Evolutionary conservation across 1,284 basidiomycete species (phyloP).

Genomic region (Pseudozyma sp.): DNA sequence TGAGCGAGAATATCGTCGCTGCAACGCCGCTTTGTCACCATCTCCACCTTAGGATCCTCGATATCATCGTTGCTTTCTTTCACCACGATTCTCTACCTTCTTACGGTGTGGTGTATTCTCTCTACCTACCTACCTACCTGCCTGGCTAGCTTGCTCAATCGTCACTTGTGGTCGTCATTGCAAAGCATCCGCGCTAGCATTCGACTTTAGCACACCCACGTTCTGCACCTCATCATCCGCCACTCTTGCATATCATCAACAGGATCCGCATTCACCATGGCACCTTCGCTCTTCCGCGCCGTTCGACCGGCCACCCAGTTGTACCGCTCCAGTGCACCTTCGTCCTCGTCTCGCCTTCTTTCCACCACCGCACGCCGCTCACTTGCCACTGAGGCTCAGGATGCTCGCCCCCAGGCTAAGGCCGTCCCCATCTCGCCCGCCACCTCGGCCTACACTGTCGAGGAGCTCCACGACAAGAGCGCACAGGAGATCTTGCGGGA

Average conservation of each 20-base stretch:
- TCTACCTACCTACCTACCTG: not conserved
- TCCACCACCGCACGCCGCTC: constrained; percentile 42
- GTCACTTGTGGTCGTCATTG: not conserved
- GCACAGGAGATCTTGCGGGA: constrained; percentile 83
- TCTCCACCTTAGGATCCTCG: constrained; percentile 7
- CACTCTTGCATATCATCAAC: constrained; percentile 10
- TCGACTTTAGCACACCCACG: not conserved
- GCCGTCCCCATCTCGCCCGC: constrained; percentile 43
- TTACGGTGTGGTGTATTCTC: constrained; percentile 13
- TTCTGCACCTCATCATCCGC: constrained; percentile 10
- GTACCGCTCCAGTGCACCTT: constrained; percentile 35
- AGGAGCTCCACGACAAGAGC: constrained; percentile 77
- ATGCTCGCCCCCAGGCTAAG: constrained; percentile 36
- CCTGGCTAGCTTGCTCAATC: not conserved
- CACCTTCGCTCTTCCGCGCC: constrained; percentile 44
- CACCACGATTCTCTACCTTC: constrained; percentile 21
- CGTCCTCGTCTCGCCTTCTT: constrained; percentile 34
- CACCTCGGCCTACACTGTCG: constrained; percentile 55
- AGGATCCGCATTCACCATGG: constrained; percentile 25
- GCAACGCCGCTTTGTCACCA: constrained; percentile 11
- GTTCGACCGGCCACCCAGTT: constrained; percentile 45
- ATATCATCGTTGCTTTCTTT: not conserved
- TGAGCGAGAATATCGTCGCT: not conserved
- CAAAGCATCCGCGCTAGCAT: not conserved
- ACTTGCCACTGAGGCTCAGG: constrained; percentile 57